Evolutionary conservation across 768 basidiomycete genomes (phyloP).

Genomic region (Naganishia onofrii): DNA sequence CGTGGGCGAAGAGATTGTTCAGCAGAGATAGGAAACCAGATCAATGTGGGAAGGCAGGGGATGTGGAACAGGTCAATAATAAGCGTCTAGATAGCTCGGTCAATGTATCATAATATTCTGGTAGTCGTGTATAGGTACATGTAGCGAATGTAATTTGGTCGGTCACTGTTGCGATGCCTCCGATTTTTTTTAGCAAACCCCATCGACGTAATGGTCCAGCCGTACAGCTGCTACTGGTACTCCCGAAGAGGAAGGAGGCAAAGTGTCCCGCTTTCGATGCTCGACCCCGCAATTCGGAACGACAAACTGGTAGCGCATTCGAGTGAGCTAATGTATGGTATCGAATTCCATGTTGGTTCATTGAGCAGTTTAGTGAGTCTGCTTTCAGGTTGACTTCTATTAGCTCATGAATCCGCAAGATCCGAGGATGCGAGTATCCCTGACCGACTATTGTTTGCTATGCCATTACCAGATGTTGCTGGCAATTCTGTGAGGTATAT

Average conservation of each 20-base stretch:
- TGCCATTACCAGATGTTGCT: too few species aligned
- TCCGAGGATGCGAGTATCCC: slow-evolving; percentile 4
- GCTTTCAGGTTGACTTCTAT: neutral
- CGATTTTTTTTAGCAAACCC: too few species aligned
- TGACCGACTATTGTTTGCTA: neutral
- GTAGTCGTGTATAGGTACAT: too few species aligned
- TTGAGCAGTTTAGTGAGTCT: neutral
- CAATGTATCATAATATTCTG: too few species aligned
- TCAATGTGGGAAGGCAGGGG: neutral
- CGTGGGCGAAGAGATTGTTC: neutral
- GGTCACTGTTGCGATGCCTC: too few species aligned
- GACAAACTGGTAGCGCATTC: too few species aligned
- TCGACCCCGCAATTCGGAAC: neutral
- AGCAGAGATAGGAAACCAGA: neutral
- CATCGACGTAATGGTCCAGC: too few species aligned
- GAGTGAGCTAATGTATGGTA: too few species aligned
- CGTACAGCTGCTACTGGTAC: too few species aligned
- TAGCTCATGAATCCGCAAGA: neutral
- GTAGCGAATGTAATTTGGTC: too few species aligned
- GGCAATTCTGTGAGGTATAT: neutral
- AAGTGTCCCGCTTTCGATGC: neutral
- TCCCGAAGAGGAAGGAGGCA: too few species aligned
- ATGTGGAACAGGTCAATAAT: neutral
- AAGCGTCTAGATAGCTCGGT: neutral
- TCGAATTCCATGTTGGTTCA: too few species aligned